Evolutionary conservation across 257 asterid species (phyloP).

Genomic region (Solanum habrochaites): DNA sequence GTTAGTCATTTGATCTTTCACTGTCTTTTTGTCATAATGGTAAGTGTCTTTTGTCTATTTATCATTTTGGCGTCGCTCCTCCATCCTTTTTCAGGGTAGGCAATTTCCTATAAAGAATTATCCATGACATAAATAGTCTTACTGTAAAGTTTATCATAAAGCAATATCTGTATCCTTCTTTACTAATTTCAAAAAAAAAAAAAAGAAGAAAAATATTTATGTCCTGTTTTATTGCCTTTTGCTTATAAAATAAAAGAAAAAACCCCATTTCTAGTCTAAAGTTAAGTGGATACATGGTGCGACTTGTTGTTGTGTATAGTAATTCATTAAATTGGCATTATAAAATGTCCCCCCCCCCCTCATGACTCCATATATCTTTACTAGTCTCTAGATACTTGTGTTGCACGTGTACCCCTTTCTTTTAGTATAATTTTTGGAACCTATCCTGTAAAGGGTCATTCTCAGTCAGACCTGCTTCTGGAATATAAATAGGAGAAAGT

Average conservation of each 20-base stretch:
- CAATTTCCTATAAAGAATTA: not conserved
- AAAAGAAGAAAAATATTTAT: not conserved
- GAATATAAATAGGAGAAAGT: not conserved
- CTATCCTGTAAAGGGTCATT: not conserved
- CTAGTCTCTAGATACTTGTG: not conserved
- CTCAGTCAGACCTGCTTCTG: not conserved
- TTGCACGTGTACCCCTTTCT: not conserved
- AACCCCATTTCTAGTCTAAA: not conserved
- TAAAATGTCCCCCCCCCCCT: not conserved
- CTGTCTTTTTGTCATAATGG: not conserved
- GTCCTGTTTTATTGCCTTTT: not conserved
- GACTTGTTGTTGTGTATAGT: not conserved
- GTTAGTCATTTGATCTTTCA: constrained; percentile 38
- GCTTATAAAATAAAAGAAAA: not conserved
- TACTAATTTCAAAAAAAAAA: not conserved
- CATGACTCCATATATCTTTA: not conserved
- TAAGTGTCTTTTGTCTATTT: not conserved
- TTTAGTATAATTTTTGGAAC: not conserved
- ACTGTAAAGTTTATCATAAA: not conserved
- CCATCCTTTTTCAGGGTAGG: not conserved
- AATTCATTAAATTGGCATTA: not conserved
- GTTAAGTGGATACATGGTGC: not conserved
- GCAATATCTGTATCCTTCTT: not conserved
- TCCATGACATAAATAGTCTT: not conserved
- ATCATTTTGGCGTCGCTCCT: not conserved